Conservation (phyloP, 768 basidiomycete genomes). For the Pulveroboletus sp. region DNA sequence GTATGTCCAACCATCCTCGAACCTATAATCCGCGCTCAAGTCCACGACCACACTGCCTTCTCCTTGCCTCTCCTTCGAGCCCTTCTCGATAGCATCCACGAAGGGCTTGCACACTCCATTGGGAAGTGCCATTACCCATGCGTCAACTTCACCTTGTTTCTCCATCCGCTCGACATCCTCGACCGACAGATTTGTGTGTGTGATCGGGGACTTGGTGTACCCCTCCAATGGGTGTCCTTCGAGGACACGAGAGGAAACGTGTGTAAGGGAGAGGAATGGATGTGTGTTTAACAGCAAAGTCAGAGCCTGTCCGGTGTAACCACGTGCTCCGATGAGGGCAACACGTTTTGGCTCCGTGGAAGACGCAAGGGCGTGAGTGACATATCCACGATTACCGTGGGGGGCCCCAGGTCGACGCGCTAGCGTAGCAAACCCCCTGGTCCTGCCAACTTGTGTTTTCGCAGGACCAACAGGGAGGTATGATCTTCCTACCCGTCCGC, state of each 20-base stretch:
- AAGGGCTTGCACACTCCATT: conserved; percentile 96
- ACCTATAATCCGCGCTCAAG: conserved; percentile 90
- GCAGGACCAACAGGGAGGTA: conserved; percentile 60
- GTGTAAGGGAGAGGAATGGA: conserved; percentile 83
- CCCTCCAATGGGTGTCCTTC: conserved; percentile 74
- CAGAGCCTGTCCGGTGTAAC: conserved; percentile 91
- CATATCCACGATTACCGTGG: conserved; percentile 68
- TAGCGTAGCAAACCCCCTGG: conserved; percentile 17
- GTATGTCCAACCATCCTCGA: conserved; percentile 94
- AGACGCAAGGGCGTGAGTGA: conserved; percentile 47
- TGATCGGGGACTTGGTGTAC: conserved; percentile 72
- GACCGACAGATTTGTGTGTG: conserved; percentile 75
- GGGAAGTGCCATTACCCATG: conserved; percentile 99
- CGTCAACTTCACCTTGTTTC: conserved; percentile 84
- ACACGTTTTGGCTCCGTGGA: conserved; percentile 78
- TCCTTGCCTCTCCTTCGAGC: conserved; percentile 48
- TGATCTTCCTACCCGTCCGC: conserved; percentile 79
- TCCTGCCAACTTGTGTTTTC: conserved; percentile 18
- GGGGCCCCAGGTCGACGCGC: conserved; percentile 33
- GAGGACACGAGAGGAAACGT: conserved; percentile 94
- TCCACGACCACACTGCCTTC: conserved; percentile 77
- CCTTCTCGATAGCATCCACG: conserved; percentile 88
- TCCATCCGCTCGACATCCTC: conserved; percentile 87
- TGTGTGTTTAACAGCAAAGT: conserved; percentile 84
- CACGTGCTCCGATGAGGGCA: conserved; percentile 93